These are phyloP conservation scores for Coprinopsis sp. DNA, from an alignment of 768 basidiomycete species.

Conservation along the genomic window DNA sequence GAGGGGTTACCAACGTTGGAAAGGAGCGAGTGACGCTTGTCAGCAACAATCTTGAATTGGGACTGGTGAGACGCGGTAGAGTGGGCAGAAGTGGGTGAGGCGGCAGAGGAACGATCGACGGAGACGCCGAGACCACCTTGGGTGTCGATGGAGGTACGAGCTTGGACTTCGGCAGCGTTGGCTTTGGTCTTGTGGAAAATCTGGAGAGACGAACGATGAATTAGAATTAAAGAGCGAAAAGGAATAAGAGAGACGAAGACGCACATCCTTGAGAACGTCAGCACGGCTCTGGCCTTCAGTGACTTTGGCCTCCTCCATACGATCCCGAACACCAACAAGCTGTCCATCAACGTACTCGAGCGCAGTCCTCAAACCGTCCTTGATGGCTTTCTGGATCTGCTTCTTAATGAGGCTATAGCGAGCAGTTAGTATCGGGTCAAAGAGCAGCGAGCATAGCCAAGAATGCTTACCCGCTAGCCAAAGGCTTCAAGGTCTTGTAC, in stretches of 20 bases:
- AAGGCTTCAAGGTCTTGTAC: slow-evolving; percentile 78
- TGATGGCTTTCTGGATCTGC: slow-evolving; percentile 49
- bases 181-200: slow-evolving; percentile 9
- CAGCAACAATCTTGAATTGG: slow-evolving; percentile 77
- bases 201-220: slow-evolving; percentile 10
- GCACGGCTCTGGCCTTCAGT: slow-evolving; percentile 30
- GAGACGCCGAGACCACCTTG: slow-evolving; percentile 1
- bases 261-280: slow-evolving; percentile 58
- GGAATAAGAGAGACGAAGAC: slow-evolving; percentile 16
- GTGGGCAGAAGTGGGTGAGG: not conserved
- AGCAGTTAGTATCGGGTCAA: too few relatives aligned
- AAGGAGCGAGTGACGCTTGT: slow-evolving; percentile 67
- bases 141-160: not conserved
- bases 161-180: not conserved
- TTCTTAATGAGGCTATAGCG: slow-evolving; percentile 83
- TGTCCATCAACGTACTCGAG: slow-evolving; percentile 88
- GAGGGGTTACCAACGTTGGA: slow-evolving; percentile 58
- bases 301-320: slow-evolving; percentile 57
- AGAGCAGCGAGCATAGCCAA: too few relatives aligned
- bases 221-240: not conserved
- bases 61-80: slow-evolving; percentile 26
- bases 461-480: slow-evolving; percentile 74
- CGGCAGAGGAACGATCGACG: not conserved
- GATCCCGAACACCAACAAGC: slow-evolving; percentile 80
- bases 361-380: slow-evolving; percentile 70